Conservation (phyloP, 192 early-diverging fungal species). For the Spizellomyces punctatus region DNA sequence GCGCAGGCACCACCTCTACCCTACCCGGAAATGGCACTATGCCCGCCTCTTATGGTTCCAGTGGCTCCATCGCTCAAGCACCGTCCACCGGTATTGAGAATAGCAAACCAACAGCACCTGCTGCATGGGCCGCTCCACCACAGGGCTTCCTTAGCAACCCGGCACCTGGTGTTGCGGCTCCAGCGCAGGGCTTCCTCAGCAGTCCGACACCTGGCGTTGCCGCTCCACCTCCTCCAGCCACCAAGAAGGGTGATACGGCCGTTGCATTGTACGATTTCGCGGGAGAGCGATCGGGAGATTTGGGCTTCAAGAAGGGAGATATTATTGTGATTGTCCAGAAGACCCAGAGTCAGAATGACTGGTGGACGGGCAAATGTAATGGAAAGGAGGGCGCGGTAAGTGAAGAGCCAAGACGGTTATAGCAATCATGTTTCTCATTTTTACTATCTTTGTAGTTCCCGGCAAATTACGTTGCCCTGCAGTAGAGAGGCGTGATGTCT, state of each 20-base stretch:
- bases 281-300: constrained; percentile 59
- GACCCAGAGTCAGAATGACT: constrained; percentile 75
- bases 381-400: constrained; percentile 60
- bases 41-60: constrained; percentile 1
- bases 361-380: constrained; percentile 85
- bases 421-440: constrained; percentile 4
- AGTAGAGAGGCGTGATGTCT: neutral
- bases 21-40: constrained; percentile 5
- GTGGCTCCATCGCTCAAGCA: neutral
- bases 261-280: constrained; percentile 67
- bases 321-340: constrained; percentile 64
- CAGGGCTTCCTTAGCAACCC: neutral
- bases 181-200: neutral
- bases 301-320: constrained; percentile 64
- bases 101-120: neutral
- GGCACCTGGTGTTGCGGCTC: neutral
- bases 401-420: neutral
- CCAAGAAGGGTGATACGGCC: constrained; percentile 28
- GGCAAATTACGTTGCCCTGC: constrained; percentile 49
- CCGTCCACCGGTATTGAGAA: neutral
- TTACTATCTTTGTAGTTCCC: constrained; percentile 42
- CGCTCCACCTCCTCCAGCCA: constrained; percentile 15
- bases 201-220: neutral
- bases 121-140: neutral
- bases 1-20: constrained; percentile 24